Conservation (phyloP, 2,329 filamentous ascomycete species). For the Cordyceps cicadae region DNA sequence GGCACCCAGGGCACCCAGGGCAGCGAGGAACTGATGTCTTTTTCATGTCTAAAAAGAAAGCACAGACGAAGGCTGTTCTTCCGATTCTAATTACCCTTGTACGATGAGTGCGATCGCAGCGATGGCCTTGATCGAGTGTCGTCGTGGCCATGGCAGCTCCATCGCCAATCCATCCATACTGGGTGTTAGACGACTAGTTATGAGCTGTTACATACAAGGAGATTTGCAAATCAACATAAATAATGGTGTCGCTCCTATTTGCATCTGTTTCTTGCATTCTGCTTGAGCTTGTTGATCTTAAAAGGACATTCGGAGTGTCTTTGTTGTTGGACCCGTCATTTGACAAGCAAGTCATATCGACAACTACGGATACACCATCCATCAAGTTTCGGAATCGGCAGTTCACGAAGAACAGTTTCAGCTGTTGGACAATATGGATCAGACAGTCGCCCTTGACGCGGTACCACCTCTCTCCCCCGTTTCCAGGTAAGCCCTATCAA, state of each 20-base stretch:
- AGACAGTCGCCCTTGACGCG: conserved; percentile 2
- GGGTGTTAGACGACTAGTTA: neutral
- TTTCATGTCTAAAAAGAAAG: neutral
- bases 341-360: neutral
- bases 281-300: neutral
- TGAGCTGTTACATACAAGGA: neutral
- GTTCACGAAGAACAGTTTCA: neutral
- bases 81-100: conserved; percentile 1
- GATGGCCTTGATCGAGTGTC: neutral
- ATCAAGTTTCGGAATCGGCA: neutral
- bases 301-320: neutral
- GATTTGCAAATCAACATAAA: neutral
- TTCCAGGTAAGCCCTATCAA: conserved; percentile 2
- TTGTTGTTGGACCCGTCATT: no score
- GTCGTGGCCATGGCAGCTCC: no score
- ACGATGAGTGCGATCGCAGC: neutral
- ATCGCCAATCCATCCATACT: neutral
- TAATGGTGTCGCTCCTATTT: neutral
- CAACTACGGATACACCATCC: neutral
- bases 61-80: neutral
- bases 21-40: neutral
- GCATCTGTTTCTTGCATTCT: neutral
- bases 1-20: neutral
- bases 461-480: conserved; percentile 8
- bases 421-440: conserved; percentile 1